Evolutionary conservation across 1,284 basidiomycete species (phyloP).

Genomic region (Pseudozyma thailandica): DNA sequence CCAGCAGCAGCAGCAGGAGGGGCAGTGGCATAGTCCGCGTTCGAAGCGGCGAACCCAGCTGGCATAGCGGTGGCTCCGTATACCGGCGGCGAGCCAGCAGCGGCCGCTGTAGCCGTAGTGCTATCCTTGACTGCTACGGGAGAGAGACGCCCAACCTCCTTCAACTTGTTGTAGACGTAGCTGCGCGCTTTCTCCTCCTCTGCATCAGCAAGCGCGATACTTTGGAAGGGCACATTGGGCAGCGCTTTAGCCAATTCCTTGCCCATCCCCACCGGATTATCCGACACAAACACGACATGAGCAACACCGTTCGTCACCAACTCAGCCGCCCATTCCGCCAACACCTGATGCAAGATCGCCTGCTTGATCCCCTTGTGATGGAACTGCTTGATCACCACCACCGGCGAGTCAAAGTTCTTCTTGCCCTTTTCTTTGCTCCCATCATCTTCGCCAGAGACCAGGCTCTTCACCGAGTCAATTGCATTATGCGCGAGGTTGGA

Average conservation of each 20-base stretch:
- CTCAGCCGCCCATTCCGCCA: conserved; percentile 86
- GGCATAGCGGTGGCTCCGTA: conserved; percentile 8
- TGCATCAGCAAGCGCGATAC: conserved; percentile 74
- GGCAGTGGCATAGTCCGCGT: conserved; percentile 1
- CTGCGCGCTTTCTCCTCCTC: conserved; percentile 81
- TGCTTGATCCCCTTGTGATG: conserved; percentile 70
- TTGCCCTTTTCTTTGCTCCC: conserved; percentile 14
- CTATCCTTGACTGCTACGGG: conserved; percentile 8
- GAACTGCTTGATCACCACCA: conserved; percentile 62
- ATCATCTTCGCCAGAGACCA: conserved; percentile 9
- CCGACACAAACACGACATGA: conserved; percentile 89
- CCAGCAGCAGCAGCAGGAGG: not conserved
- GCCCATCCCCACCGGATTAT: conserved; percentile 82
- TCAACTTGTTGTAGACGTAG: conserved; percentile 83
- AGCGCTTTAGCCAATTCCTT: conserved; percentile 87
- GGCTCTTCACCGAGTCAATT: conserved; percentile 21
- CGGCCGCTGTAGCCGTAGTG: not conserved
- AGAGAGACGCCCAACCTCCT: conserved; percentile 71
- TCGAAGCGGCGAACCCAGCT: conserved; percentile 5
- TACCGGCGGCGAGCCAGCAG: conserved; percentile 1
- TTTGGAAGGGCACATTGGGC: conserved; percentile 83
- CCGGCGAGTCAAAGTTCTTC: conserved; percentile 44
- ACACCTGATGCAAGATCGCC: conserved; percentile 79
- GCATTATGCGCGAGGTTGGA: conserved; percentile 25
- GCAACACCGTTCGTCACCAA: conserved; percentile 74